Evolutionary conservation across 805 yeast genomes (phyloP).

Genomic region (Metschnikowia santaceciliae): DNA sequence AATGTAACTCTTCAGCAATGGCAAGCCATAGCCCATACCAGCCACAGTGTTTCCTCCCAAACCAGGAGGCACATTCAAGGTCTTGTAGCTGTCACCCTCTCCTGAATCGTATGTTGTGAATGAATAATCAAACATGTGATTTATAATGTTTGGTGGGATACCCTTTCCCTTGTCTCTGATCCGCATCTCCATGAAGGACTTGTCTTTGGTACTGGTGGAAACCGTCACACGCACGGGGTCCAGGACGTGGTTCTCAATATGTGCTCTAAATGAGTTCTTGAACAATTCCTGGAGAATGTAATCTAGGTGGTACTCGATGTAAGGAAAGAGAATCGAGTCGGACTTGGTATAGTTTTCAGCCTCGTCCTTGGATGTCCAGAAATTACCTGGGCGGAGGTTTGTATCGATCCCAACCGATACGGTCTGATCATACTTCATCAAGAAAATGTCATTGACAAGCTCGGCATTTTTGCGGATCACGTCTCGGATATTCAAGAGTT

Average conservation of each 20-base stretch:
- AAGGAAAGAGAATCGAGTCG: slow-evolving; percentile 62
- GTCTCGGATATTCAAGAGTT: slow-evolving; percentile 57
- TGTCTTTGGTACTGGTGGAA: slow-evolving; percentile 26
- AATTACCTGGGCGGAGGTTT: slow-evolving; percentile 26
- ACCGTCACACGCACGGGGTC: slow-evolving; percentile 40
- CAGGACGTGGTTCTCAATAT: slow-evolving; percentile 58
- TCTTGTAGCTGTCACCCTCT: slow-evolving; percentile 56
- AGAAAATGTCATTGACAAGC: slow-evolving; percentile 78
- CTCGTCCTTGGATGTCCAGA: slow-evolving; percentile 23
- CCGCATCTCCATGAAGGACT: slow-evolving; percentile 59
- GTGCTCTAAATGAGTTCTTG: slow-evolving; percentile 85
- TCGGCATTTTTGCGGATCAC: slow-evolving; percentile 62
- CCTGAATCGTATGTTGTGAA: slow-evolving; percentile 70
- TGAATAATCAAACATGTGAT: slow-evolving; percentile 78
- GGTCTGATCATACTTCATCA: slow-evolving; percentile 75
- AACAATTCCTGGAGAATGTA: slow-evolving; percentile 82
- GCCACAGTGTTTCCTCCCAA: slow-evolving; percentile 70
- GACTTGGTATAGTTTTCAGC: slow-evolving; percentile 47
- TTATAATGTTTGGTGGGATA: slow-evolving; percentile 60
- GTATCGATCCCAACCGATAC: slow-evolving; percentile 57
- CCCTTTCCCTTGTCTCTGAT: slow-evolving; percentile 90
- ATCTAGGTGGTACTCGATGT: slow-evolving; percentile 83
- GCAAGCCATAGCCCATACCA: slow-evolving; percentile 96
- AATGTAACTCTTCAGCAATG: slow-evolving; percentile 56
- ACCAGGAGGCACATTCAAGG: slow-evolving; percentile 69